A percentile compares a stretch with the other conserved stretches of the same genome.
These are phyloP conservation scores for Metschnikowia proteae DNA, from an alignment of 805 yeast genomes.

Conservation along the genomic window DNA sequence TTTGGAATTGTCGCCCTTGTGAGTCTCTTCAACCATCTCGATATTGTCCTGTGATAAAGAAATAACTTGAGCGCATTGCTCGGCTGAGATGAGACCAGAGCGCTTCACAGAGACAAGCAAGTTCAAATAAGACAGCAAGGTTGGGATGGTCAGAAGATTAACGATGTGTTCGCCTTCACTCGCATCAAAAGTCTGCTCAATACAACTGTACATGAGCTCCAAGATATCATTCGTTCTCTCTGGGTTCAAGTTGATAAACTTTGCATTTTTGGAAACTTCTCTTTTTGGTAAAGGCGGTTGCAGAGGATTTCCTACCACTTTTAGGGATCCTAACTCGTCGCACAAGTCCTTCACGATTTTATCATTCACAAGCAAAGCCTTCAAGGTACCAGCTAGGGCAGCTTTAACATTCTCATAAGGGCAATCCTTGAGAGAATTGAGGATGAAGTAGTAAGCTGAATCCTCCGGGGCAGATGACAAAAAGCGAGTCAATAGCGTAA, in stretches of 20 bases:
- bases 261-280: constrained; percentile 22
- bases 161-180: constrained; percentile 18
- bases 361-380: constrained; percentile 49
- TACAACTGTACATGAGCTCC: constrained; percentile 35
- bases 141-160: constrained; percentile 31
- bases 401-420: constrained; percentile 61
- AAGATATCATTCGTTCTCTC: constrained; percentile 42
- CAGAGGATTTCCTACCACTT: constrained; percentile 21
- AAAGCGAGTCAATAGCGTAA: constrained; percentile 62
- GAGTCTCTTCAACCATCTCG: constrained; percentile 19
- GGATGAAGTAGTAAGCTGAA: constrained; percentile 54
- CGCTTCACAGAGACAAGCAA: constrained; percentile 38
- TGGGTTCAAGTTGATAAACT: constrained; percentile 42
- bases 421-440: constrained; percentile 61
- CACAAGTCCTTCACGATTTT: constrained; percentile 12
- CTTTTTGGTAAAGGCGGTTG: constrained; percentile 21
- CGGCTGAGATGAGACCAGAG: constrained; percentile 17
- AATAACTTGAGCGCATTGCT: constrained; percentile 16
- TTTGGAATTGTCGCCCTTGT: constrained; percentile 14
- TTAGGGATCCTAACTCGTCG: constrained; percentile 12
- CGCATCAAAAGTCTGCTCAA: constrained; percentile 33
- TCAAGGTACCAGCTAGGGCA: constrained; percentile 62
- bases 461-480: constrained; percentile 57
- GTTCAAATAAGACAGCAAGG: constrained; percentile 55
- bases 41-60: constrained; percentile 16